These are phyloP conservation scores for Geosmithia flava DNA, from an alignment of 2,329 filamentous ascomycete genomes.

Conservation along the genomic window DNA sequence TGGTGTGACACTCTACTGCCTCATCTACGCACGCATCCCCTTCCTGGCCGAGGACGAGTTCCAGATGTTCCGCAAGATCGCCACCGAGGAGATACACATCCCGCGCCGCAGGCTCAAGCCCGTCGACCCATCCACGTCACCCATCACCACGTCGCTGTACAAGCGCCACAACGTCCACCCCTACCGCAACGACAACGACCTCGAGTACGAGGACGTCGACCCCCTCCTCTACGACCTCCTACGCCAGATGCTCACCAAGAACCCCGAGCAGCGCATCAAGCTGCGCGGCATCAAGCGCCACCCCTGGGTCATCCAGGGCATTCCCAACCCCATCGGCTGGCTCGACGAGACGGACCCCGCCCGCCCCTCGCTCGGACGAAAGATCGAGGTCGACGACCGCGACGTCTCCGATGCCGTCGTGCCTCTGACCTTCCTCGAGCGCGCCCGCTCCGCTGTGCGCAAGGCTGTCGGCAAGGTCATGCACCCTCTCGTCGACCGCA, in stretches of 20 bases:
- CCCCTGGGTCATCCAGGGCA: slow-evolving; percentile 74
- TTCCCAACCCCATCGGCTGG: slow-evolving; percentile 67
- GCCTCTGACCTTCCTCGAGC: slow-evolving; percentile 75
- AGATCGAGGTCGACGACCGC: slow-evolving; percentile 82
- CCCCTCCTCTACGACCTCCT: slow-evolving; percentile 70
- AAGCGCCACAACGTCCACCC: slow-evolving; percentile 48
- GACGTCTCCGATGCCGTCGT: slow-evolving; percentile 87
- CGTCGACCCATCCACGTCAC: slow-evolving; percentile 47
- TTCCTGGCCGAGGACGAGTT: slow-evolving; percentile 89
- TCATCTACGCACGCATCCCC: slow-evolving; percentile 86
- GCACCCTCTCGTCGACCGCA: slow-evolving; percentile 44
- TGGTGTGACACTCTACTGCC: slow-evolving; percentile 89
- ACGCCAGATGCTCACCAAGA: slow-evolving; percentile 70
- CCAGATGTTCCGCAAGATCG: slow-evolving; percentile 83
- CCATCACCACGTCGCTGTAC: slow-evolving; percentile 40
- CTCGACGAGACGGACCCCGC: slow-evolving; percentile 89
- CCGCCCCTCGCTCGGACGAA: slow-evolving; percentile 63
- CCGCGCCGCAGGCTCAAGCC: slow-evolving; percentile 72
- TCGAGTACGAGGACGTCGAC: slow-evolving; percentile 78
- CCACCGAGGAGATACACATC: slow-evolving; percentile 84
- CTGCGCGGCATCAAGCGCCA: slow-evolving; percentile 89
- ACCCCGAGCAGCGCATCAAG: slow-evolving; percentile 78
- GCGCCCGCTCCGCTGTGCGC: slow-evolving; percentile 67
- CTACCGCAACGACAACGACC: slow-evolving; percentile 64
- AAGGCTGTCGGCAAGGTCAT: slow-evolving; percentile 54